A percentile compares a stretch with the other conserved stretches of the same genome.
These are phyloP conservation scores for Gaertneriomyces sp. DNA, from an alignment of 192 early-diverging fungal species.

Conservation along the genomic window DNA sequence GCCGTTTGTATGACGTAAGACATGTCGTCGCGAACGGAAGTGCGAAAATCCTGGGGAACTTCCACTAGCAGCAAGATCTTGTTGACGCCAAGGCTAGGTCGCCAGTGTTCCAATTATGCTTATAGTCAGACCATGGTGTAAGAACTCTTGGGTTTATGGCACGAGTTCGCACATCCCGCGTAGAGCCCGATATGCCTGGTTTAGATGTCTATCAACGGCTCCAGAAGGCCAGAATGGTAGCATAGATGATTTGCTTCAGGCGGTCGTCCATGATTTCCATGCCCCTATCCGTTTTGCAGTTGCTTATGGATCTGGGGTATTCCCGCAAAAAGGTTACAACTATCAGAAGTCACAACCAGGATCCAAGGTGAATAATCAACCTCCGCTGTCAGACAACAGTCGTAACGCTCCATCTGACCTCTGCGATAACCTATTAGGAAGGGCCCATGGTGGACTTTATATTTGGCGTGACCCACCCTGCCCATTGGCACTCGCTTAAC, in stretches of 20 bases:
- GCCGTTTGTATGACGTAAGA: no score
- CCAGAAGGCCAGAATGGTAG: no score
- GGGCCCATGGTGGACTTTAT: constrained; percentile 93
- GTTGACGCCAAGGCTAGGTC: no score
- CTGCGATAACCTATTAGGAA: constrained; percentile 28
- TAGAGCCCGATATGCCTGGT: no score
- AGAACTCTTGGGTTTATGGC: no score
- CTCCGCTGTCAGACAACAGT: not conserved
- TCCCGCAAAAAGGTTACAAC: constrained; percentile 76
- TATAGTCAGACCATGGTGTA: no score
- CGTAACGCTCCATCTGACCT: constrained; percentile 4
- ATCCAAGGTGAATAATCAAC: constrained; percentile 23
- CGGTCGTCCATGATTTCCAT: constrained; percentile 30
- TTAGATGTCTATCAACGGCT: no score
- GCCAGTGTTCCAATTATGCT: no score
- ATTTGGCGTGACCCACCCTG: constrained; percentile 90
- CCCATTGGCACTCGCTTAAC: constrained; percentile 97
- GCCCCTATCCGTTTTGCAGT: constrained; percentile 72
- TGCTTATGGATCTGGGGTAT: constrained; percentile 96
- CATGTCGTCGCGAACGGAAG: no score
- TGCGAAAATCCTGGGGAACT: no score
- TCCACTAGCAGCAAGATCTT: no score
- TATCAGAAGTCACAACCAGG: constrained; percentile 2
- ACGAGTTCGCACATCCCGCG: no score
- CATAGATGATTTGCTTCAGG: constrained; percentile 7